A percentile compares a stretch with the other conserved stretches of the same genome.
These are phyloP conservation scores for Lizonia empirigonia DNA, from an alignment of 2,329 filamentous ascomycete genomes.

Conservation along the genomic window DNA sequence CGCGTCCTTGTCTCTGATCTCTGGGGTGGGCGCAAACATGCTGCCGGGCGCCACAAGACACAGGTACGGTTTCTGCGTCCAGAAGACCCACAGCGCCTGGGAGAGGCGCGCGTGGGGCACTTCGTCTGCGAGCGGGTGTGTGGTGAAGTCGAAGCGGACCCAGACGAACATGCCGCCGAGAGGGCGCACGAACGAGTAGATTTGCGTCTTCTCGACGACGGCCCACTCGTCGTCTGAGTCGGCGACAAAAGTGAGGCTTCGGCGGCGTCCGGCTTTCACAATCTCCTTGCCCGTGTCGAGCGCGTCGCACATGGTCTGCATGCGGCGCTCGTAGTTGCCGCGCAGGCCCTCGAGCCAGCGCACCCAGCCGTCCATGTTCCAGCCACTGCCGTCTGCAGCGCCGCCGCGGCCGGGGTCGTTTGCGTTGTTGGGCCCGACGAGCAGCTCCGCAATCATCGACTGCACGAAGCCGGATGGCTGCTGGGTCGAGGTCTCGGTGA, in stretches of 20 bases:
- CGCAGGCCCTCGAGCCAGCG: conserved; percentile 87
- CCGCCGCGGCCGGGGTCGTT: conserved; percentile 55
- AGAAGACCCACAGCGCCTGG: conserved; percentile 71
- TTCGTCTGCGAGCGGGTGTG: conserved; percentile 70
- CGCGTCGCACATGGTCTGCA: conserved; percentile 76
- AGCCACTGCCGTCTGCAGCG: conserved; percentile 63
- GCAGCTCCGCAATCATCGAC: conserved; percentile 74
- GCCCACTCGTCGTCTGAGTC: conserved; percentile 68
- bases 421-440: conserved; percentile 72
- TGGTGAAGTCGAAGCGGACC: conserved; percentile 73
- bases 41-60: conserved; percentile 73
- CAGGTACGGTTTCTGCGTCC: conserved; percentile 71
- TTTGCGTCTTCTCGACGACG: conserved; percentile 72
- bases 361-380: conserved; percentile 86
- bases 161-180: conserved; percentile 93
- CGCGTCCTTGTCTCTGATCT: conserved; percentile 63
- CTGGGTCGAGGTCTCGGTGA: conserved; percentile 78
- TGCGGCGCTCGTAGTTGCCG: conserved; percentile 81
- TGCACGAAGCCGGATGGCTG: conserved; percentile 92
- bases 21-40: conserved; percentile 72
- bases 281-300: conserved; percentile 72
- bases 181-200: conserved; percentile 80
- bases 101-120: conserved; percentile 64
- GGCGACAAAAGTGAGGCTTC: conserved; percentile 37
- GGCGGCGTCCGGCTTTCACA: conserved; percentile 64